phyloP scores from a whole-genome alignment of 371 early-diverging fungal genomes.

The Mucor plumbeus region DNA sequence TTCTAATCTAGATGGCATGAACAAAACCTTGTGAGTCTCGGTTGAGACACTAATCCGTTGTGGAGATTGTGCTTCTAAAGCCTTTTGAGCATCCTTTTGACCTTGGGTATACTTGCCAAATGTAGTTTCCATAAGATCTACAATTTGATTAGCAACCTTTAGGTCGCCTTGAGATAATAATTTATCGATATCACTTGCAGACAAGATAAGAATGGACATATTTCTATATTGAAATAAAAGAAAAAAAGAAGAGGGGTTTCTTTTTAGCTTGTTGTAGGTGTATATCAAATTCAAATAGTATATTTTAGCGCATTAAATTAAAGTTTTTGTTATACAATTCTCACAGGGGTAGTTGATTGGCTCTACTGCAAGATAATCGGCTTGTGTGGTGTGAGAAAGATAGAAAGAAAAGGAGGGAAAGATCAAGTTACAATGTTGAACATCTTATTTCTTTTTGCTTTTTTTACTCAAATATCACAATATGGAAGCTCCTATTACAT shows the following conservation, averaged over 20 bases:
- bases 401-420: no score
- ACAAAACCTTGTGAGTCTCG: conserved; percentile 49
- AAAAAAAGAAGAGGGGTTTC: not conserved
- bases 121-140: conserved; percentile 46
- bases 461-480: conserved; percentile 1
- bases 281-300: not conserved
- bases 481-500: conserved; percentile 16
- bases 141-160: conserved; percentile 30
- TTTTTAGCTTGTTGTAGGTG: not conserved
- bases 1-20: conserved; percentile 65
- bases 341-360: conserved; percentile 21
- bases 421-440: no score
- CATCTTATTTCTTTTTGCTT: not conserved
- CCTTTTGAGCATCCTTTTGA: conserved; percentile 25
- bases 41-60: conserved; percentile 52
- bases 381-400: no score
- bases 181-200: conserved; percentile 32
- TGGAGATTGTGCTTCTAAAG: conserved; percentile 56
- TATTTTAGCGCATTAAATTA: not conserved
- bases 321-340: not conserved
- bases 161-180: conserved; percentile 31
- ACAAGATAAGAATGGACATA: conserved; percentile 41
- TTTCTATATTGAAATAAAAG: not conserved
- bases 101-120: conserved; percentile 40
- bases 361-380: no score